Evolutionary conservation across 208 protist species (phyloP), one percentile per base, ranked within the genome.

Genomic region (Herpetomonas tarakana): DNA sequence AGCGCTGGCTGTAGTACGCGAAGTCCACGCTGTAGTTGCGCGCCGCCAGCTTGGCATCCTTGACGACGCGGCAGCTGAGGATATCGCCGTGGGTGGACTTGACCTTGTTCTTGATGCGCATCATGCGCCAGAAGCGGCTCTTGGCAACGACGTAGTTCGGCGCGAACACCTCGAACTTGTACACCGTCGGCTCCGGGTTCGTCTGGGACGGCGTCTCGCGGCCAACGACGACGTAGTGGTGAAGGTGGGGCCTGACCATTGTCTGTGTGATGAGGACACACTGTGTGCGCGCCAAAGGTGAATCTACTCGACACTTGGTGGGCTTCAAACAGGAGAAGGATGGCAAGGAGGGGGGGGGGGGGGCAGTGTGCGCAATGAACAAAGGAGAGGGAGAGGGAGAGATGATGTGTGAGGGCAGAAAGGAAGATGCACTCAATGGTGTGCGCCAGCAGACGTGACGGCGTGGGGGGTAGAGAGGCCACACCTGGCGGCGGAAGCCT

Each of bases 21-120:
- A 99, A 83, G 75, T 97, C 98, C 53, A 99, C 92, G 68, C 90
- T 94, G 83, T 98, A 99, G 94, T 99, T 99, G 86, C 99, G 99
- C 65, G 99, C 92, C 30, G 49, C 70, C 45, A 98, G 91, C 69
- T 97, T 97, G 68, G 93, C 91, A 76, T 99, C 98, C 69, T 92
- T 93, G 66, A 98, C 76, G 57, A 97, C 89, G 65, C 93, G 91
- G 77, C 96, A 87, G 27, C 87, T 83, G 55, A 98, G 77, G 50
- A 96, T 86, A 78, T 99, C 94, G 70, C 98, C 98, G 75, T 97
- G 92, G 41, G 96, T 91, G 66, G 94, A 90, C 97, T 99, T 99
- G 65, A 99, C 75, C 83, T 99, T 99, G 58, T 97, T 88, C 71
- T 99, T 92, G 64, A 97, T 84, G 49, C 83, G 81, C 75, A 99